Conservation (phyloP, 2,329 filamentous ascomycete species). For the Sarocladiaceae sp. region DNA sequence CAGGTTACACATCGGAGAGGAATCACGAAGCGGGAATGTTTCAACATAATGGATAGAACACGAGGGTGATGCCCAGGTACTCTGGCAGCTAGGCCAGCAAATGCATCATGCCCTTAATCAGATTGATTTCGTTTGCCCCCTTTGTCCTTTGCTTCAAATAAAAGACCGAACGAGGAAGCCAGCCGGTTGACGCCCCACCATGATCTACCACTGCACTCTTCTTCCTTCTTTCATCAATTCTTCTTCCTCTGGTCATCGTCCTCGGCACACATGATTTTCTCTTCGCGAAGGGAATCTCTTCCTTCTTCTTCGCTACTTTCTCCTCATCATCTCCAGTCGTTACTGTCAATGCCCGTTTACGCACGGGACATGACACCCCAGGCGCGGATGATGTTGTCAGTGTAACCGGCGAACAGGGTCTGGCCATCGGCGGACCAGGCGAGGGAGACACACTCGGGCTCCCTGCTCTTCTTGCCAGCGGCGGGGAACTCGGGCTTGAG, state of each 20-base stretch:
- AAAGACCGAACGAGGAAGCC: slow-evolving; percentile 43
- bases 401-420: slow-evolving; percentile 99
- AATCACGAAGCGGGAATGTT: too few relatives aligned
- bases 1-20: too few relatives aligned
- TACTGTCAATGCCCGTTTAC: slow-evolving; percentile 41
- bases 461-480: slow-evolving; percentile 97
- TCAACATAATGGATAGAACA: slow-evolving; percentile 32
- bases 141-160: slow-evolving; percentile 34
- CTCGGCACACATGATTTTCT: not conserved
- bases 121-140: slow-evolving; percentile 25
- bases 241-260: slow-evolving; percentile 13
- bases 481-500: slow-evolving; percentile 97
- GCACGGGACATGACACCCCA: slow-evolving; percentile 97
- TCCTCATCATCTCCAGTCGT: slow-evolving; percentile 7
- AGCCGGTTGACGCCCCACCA: slow-evolving; percentile 42
- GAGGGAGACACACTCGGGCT: slow-evolving; percentile 96
- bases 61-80: slow-evolving; percentile 30
- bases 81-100: slow-evolving; percentile 28
- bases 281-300: slow-evolving; percentile 2
- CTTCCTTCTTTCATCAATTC: slow-evolving; percentile 4
- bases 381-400: slow-evolving; percentile 97
- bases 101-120: slow-evolving; percentile 33
- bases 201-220: slow-evolving; percentile 31
- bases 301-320: not conserved
- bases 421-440: slow-evolving; percentile 98